Evolutionary conservation across 345 rosid species (phyloP).

Genomic region (Gossypium sturtianum): DNA sequence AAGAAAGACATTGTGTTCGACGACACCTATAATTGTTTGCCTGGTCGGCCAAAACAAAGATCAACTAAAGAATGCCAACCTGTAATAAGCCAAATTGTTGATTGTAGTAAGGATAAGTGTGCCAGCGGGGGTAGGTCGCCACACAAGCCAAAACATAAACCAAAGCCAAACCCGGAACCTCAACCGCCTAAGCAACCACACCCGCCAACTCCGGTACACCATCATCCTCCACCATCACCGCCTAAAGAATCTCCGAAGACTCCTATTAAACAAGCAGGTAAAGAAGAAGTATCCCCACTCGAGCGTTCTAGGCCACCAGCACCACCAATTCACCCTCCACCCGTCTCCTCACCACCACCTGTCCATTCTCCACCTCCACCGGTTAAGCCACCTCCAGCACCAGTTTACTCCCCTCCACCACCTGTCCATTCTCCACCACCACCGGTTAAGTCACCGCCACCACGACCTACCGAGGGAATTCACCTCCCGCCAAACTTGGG

Average conservation of each 20-base stretch:
- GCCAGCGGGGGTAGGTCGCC: slow-evolving; percentile 27
- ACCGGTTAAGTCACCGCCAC: background rate
- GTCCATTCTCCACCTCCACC: background rate
- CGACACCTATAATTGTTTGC: slow-evolving; percentile 50
- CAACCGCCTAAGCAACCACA: too few species aligned
- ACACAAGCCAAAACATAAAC: background rate
- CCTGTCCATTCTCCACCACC: background rate
- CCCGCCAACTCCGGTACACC: background rate
- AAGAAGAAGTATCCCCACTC: too few species aligned
- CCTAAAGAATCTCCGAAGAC: too few species aligned
- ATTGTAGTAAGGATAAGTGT: slow-evolving; percentile 60
- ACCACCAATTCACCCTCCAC: background rate
- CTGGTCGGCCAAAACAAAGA: slow-evolving; percentile 45
- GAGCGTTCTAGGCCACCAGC: background rate
- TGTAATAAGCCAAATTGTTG: slow-evolving; percentile 46
- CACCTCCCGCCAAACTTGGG: slow-evolving; percentile 58
- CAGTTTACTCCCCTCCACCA: background rate
- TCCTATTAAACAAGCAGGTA: too few species aligned
- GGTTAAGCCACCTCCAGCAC: background rate
- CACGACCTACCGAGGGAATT: slow-evolving; percentile 18
- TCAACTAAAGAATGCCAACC: slow-evolving; percentile 34
- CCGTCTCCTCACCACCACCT: background rate
- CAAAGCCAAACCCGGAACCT: background rate
- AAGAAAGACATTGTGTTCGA: slow-evolving; percentile 32
- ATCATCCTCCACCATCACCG: too few species aligned